These are phyloP conservation scores for Sporothrix euskadiensis DNA, from an alignment of 2,329 filamentous ascomycete genomes.

Conservation along the genomic window DNA sequence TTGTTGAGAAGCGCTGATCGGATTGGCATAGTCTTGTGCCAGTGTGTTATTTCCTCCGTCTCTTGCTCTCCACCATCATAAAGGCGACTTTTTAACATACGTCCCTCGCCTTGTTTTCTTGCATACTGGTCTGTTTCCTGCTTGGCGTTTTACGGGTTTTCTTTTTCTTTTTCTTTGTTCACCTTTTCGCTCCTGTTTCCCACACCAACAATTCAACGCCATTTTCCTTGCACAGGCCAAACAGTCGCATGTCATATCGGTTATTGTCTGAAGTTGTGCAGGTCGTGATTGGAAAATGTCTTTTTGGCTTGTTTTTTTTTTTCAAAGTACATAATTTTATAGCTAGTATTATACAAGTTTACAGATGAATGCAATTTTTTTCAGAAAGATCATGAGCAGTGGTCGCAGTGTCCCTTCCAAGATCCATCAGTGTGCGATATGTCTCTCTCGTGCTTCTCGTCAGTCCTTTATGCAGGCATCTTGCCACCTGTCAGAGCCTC, in stretches of 20 bases:
- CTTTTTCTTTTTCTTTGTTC: not conserved
- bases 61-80: not conserved
- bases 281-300: conserved; percentile 17
- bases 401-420: not conserved
- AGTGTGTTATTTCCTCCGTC: not conserved
- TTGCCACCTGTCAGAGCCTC: conserved; percentile 63
- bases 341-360: conserved; percentile 25
- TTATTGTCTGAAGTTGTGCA: not conserved
- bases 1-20: conserved; percentile 77
- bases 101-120: not conserved
- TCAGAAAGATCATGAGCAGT: not conserved
- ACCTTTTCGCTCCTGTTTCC: not conserved
- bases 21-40: not conserved
- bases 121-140: not conserved
- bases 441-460: not conserved
- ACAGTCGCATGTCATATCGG: not conserved
- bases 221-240: not conserved
- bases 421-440: not conserved
- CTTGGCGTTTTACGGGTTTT: conserved; percentile 14
- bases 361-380: conserved; percentile 1
- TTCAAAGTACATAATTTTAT: conserved; percentile 20
- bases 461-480: conserved; percentile 42
- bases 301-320: conserved; percentile 18
- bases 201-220: not conserved
- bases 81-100: not conserved